Evolutionary conservation across 208 protist genomes (phyloP).

Genomic region (Angomonas ambiguus): DNA sequence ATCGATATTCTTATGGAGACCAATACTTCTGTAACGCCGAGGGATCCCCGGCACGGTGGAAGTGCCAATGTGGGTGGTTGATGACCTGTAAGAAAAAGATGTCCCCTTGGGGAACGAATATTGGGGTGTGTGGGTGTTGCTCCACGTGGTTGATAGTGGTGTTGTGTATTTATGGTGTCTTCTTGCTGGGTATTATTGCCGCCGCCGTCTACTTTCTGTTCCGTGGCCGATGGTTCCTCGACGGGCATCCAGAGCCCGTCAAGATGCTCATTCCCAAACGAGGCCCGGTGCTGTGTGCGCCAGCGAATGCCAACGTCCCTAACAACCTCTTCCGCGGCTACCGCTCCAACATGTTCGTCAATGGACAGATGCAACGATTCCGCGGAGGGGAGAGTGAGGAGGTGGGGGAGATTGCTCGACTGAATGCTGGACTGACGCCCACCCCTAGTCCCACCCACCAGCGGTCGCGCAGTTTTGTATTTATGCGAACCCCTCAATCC

Average conservation of each 20-base stretch:
- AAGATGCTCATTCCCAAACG: constrained; percentile 35
- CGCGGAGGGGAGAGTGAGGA: not conserved
- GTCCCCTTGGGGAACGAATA: constrained; percentile 41
- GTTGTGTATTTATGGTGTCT: constrained; percentile 20
- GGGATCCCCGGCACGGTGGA: constrained; percentile 15
- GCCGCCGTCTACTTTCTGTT: constrained; percentile 30
- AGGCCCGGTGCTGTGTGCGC: constrained; percentile 28
- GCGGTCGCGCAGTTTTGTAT: not conserved
- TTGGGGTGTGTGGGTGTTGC: constrained; percentile 65
- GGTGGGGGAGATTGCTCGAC: not conserved
- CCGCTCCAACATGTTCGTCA: constrained; percentile 37
- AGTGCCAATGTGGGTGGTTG: constrained; percentile 22
- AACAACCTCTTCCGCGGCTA: constrained; percentile 59
- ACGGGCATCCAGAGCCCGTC: constrained; percentile 42
- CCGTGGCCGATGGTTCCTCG: constrained; percentile 52
- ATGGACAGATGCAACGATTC: constrained; percentile 10
- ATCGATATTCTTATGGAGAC: constrained; percentile 12
- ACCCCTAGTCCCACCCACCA: not conserved
- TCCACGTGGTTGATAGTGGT: constrained; percentile 45
- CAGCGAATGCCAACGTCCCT: constrained; percentile 34
- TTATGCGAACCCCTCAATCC: not conserved
- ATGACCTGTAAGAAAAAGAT: constrained; percentile 18
- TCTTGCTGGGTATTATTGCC: constrained; percentile 15
- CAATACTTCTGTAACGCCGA: constrained; percentile 27
- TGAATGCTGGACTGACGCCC: not conserved